phyloP scores from a whole-genome alignment of 1,284 basidiomycete species.

The Mycosarcoma maydis region DNA sequence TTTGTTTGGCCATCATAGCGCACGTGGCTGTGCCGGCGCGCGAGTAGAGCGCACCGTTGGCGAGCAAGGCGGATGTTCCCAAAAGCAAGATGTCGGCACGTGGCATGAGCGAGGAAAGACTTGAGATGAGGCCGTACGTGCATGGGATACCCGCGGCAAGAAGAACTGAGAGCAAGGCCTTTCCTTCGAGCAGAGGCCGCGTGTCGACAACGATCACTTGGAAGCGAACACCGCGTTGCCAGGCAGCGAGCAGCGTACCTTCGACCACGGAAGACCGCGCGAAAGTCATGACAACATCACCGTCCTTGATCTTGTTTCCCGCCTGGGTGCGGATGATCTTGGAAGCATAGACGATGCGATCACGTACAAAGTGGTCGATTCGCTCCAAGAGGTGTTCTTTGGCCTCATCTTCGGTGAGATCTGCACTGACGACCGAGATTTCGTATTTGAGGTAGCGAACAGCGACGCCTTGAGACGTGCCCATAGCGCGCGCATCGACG shows the following conservation, averaged over 20 bases:
- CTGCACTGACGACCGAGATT: constrained; percentile 89
- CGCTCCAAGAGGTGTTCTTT: constrained; percentile 83
- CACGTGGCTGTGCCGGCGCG: constrained; percentile 94
- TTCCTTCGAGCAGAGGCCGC: constrained; percentile 89
- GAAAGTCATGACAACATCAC: constrained; percentile 91
- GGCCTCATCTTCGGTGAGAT: constrained; percentile 93
- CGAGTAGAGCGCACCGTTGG: constrained; percentile 93
- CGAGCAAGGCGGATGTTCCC: constrained; percentile 91
- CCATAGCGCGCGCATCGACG: constrained; percentile 85
- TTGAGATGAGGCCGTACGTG: constrained; percentile 90
- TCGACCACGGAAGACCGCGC: constrained; percentile 95
- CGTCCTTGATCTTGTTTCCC: constrained; percentile 91
- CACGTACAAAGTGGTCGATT: constrained; percentile 92
- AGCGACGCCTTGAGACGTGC: constrained; percentile 94
- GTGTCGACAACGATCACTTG: constrained; percentile 95
- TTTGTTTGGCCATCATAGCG: constrained; percentile 91
- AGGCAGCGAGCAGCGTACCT: constrained; percentile 82
- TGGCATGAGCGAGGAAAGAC: constrained; percentile 83
- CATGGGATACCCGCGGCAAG: constrained; percentile 81
- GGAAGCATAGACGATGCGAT: constrained; percentile 91
- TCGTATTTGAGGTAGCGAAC: constrained; percentile 95
- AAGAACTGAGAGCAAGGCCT: constrained; percentile 75
- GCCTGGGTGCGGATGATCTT: constrained; percentile 86
- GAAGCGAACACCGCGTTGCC: constrained; percentile 74
- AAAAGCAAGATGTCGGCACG: constrained; percentile 83